Conservation (phyloP, 1,284 basidiomycete species). For the Tilletia horrida region DNA sequence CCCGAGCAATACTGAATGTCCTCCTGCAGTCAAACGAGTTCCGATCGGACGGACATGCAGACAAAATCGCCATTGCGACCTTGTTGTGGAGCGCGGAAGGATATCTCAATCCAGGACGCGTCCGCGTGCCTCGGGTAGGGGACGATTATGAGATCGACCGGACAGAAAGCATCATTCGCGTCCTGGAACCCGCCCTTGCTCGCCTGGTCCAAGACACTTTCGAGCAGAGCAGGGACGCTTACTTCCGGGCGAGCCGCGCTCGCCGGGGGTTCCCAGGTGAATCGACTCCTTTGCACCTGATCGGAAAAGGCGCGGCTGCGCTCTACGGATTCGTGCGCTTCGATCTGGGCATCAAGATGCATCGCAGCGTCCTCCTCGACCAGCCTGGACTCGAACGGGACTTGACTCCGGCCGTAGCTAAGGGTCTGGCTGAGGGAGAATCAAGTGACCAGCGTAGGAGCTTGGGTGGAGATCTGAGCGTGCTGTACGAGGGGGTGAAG, state of each 20-base stretch:
- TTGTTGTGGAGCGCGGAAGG: not conserved
- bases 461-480: not conserved
- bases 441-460: not conserved
- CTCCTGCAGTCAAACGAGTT: too few relatives aligned
- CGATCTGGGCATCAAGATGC: conserved; percentile 4
- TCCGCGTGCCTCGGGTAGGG: not conserved
- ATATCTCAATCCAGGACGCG: not conserved
- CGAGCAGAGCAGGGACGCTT: conserved; percentile 7
- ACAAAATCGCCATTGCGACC: not conserved
- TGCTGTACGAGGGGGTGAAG: not conserved
- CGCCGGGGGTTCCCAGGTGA: not conserved
- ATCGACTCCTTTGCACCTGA: not conserved
- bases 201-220: not conserved
- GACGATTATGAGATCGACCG: not conserved
- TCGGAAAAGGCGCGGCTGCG: conserved; percentile 7
- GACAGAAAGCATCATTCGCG: not conserved
- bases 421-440: not conserved
- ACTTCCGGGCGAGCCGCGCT: conserved; percentile 10
- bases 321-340: conserved; percentile 3
- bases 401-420: not conserved
- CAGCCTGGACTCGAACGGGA: not conserved
- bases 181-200: conserved; percentile 3
- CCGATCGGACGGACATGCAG: not conserved
- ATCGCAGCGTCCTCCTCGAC: not conserved
- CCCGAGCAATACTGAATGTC: not conserved